Percentiles rank a stretch among this genome's conserved stretches.
Evolutionary conservation across 768 basidiomycete genomes (phyloP).

Genomic region (Lentinula lateritia): DNA sequence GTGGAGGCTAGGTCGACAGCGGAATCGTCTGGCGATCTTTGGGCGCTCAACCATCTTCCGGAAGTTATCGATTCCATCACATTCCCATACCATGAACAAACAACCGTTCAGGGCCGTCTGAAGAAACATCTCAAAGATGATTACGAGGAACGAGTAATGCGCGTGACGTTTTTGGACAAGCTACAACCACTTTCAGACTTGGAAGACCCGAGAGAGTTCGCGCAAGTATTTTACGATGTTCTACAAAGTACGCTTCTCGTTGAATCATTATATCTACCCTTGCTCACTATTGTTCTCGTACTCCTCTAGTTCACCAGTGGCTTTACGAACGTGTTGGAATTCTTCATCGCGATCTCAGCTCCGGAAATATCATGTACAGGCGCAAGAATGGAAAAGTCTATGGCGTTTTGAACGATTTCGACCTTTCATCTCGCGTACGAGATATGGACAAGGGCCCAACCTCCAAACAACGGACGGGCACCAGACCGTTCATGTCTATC

Average conservation of each 20-base stretch:
- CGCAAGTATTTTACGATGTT: not conserved
- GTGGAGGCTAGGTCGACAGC: not conserved
- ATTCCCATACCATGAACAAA: not conserved
- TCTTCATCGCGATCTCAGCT: slow-evolving; percentile 13
- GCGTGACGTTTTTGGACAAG: not conserved
- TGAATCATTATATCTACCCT: too few relatives aligned
- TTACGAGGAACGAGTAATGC: not conserved
- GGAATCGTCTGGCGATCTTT: not conserved
- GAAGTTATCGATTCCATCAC: not conserved
- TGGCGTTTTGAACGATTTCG: slow-evolving; percentile 11
- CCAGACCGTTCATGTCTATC: slow-evolving; percentile 1
- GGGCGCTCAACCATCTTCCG: not conserved
- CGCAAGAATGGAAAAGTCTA: slow-evolving; percentile 9
- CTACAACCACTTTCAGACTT: not conserved
- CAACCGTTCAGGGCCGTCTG: not conserved
- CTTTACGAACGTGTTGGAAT: slow-evolving; percentile 5
- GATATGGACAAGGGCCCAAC: not conserved
- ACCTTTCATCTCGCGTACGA: slow-evolving; percentile 2
- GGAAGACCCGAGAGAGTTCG: not conserved
- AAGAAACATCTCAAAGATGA: not conserved
- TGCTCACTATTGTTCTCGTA: too few relatives aligned
- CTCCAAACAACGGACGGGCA: slow-evolving; percentile 1
- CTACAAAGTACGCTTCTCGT: not conserved
- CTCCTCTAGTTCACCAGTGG: slow-evolving; percentile 6
- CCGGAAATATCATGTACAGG: slow-evolving; percentile 10